Evolutionary conservation across 2,329 filamentous ascomycete genomes (phyloP), one percentile per base, ranked within the genome.

Genomic region (Epichloe elymi): DNA sequence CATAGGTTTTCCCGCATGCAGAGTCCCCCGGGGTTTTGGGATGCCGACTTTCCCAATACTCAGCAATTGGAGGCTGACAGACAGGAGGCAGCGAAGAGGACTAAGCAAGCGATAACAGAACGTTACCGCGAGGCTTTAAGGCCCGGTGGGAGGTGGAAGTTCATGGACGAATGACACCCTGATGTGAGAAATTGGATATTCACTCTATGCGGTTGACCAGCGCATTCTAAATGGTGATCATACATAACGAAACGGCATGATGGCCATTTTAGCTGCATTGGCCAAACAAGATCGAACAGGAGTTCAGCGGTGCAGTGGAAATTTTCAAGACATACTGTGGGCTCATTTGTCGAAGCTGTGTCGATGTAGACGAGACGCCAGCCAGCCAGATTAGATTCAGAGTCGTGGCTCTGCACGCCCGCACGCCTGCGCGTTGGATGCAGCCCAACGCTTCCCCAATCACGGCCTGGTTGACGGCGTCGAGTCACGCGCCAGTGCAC

Each of bases 1-100:
- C 79, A 91, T 58, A 75, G 81, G 30, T 89, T 85, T 65, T 78
- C 83, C 53, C 78, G 88, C 48, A 75, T 79, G 55, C 74, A 71
- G 43, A 88, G 85, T 10, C 90, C 93, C 88, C 88, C 88, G 2
- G 90, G 89, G 0, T 97, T 88, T 63, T 98, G 93, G 93, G 76
- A 87, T 50, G 78, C 85, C 2, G 91, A 95, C 58, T 95, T 98
- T 63, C 90, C 91, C 1, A 81, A 72, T 26, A 96, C 93, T 1
- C 93, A 97, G 64, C 87, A 96, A 66, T 68, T 83, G 30, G 72
- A 79, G 57, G 70, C 74, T 49, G 80, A 91, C 59, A 78, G 78
- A 52, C 74, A 76, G 53, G 80, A 82, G 61, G 85, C 85, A 0
- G 74, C 72, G n/a, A 74, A 74, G 58, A 69, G 79, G 53, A 83